These are phyloP conservation scores for Knufia petricola DNA, from an alignment of 2,329 filamentous ascomycete species.

Conservation along the genomic window DNA sequence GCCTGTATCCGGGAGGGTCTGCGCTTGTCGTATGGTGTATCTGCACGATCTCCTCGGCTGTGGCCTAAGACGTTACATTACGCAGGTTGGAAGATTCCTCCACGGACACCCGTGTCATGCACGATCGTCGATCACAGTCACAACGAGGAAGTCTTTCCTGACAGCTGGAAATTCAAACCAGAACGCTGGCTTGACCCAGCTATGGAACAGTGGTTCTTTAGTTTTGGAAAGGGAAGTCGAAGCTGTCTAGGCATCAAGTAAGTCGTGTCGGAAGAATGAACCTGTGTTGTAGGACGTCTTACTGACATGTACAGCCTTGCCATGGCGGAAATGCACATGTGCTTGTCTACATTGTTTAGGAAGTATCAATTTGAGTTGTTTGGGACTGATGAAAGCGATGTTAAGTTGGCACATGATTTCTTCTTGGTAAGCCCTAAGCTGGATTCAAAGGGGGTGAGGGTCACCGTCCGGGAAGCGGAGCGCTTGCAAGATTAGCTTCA, in stretches of 20 bases:
- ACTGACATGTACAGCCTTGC: conserved; percentile 24
- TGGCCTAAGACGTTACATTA: conserved; percentile 27
- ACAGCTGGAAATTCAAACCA: conserved; percentile 23
- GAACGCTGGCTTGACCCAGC: conserved; percentile 25
- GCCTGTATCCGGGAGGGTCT: conserved; percentile 29
- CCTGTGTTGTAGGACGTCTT: no score
- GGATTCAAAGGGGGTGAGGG: conserved; percentile 23
- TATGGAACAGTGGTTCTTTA: conserved; percentile 29
- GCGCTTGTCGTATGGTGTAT: conserved; percentile 27
- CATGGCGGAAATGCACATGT: conserved; percentile 27
- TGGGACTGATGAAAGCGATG: conserved; percentile 27
- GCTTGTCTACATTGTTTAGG: conserved; percentile 25
- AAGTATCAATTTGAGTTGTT: conserved; percentile 26
- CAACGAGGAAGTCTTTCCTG: conserved; percentile 25
- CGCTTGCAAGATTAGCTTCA: no score
- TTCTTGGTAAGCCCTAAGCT: conserved; percentile 20
- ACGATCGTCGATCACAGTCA: conserved; percentile 20
- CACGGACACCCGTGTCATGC: conserved; percentile 24
- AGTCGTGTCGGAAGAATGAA: conserved; percentile 1
- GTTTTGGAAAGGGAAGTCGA: conserved; percentile 34
- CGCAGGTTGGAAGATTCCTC: conserved; percentile 25
- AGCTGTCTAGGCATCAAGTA: conserved; percentile 39
- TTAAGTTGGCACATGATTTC: conserved; percentile 24
- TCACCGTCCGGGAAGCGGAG: conserved; percentile 8
- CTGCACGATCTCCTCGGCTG: conserved; percentile 25